Percentiles rank a stretch among this genome's conserved stretches.
Evolutionary conservation across 768 basidiomycete species (phyloP).

Genomic region (Mrakia gelida): DNA sequence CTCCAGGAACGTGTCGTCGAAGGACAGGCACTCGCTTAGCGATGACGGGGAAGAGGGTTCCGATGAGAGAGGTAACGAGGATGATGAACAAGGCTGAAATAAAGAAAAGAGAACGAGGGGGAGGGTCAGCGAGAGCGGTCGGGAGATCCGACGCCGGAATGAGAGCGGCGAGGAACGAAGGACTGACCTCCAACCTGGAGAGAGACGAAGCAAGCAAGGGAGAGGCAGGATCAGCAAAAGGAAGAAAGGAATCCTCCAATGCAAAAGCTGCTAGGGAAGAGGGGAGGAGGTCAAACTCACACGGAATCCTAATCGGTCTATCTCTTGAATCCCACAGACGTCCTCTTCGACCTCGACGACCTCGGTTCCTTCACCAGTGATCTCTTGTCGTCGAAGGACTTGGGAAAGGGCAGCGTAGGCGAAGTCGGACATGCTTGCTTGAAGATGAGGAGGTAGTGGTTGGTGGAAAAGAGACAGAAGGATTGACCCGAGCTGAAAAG

Average conservation of each 20-base stretch:
- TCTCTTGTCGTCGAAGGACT: background rate
- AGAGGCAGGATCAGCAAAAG: background rate
- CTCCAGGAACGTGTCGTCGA: constrained; percentile 31
- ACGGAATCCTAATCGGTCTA: background rate
- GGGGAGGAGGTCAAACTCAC: background rate
- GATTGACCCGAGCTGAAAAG: background rate
- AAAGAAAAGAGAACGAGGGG: background rate
- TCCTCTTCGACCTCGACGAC: background rate
- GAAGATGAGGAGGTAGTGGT: background rate
- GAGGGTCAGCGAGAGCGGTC: too few species aligned
- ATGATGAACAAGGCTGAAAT: constrained; percentile 65
- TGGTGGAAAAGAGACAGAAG: background rate
- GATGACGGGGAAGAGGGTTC: constrained; percentile 69
- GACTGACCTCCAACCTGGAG: too few species aligned
- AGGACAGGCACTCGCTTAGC: constrained; percentile 55
- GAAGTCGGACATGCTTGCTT: background rate
- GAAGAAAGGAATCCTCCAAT: background rate
- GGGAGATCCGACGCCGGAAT: too few species aligned
- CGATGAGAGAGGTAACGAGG: constrained; percentile 56
- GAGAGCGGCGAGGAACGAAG: too few species aligned
- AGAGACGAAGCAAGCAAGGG: background rate
- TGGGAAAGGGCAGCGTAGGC: constrained; percentile 3
- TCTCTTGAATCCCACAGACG: background rate
- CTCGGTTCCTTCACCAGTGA: background rate
- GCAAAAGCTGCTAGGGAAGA: background rate